Conservation (phyloP, 2,329 filamentous ascomycete species). For the Fusarium sp. region DNA sequence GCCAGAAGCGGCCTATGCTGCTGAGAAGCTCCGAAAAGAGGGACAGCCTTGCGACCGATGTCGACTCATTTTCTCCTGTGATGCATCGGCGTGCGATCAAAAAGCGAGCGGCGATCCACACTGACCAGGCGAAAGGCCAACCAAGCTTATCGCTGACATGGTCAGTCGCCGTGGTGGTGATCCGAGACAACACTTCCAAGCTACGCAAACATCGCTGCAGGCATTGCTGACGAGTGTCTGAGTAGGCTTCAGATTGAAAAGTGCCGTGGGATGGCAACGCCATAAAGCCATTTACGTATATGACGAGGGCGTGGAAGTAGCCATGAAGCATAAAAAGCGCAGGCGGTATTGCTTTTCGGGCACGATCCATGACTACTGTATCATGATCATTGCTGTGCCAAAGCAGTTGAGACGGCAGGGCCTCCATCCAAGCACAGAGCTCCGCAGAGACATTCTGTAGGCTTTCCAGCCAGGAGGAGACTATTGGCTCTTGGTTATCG, state of each 20-base stretch:
- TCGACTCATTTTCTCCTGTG: background rate
- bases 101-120: background rate
- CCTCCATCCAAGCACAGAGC: background rate
- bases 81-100: background rate
- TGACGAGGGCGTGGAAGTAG: background rate
- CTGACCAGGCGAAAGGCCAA: background rate
- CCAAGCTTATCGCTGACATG: background rate
- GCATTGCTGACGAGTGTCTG: background rate
- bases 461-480: background rate
- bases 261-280: background rate
- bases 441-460: background rate
- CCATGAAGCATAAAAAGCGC: background rate
- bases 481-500: background rate
- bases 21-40: background rate
- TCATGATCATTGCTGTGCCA: no score
- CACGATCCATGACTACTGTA: background rate
- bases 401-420: background rate
- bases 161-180: background rate
- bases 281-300: background rate
- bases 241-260: background rate
- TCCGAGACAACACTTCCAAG: background rate
- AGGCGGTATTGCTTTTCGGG: background rate
- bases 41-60: background rate
- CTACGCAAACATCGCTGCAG: background rate
- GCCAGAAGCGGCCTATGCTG: background rate